These are phyloP conservation scores for Caloboletus inedulis DNA, from an alignment of 1,284 basidiomycete genomes.

Conservation along the genomic window DNA sequence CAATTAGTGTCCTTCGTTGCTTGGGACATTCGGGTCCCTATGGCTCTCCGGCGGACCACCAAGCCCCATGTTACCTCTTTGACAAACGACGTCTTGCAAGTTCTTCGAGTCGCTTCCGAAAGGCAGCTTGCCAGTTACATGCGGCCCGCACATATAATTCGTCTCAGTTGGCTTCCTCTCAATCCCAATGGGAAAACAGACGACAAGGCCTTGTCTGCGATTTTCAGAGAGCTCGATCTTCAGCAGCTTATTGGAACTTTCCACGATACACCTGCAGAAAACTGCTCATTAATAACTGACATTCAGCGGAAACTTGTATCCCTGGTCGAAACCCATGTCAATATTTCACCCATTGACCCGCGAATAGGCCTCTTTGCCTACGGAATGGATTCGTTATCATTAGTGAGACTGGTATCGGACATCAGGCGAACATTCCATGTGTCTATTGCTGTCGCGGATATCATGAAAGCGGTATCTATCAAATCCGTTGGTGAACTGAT, in stretches of 20 bases:
- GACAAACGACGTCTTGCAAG: conserved; percentile 33
- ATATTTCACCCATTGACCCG: conserved; percentile 13
- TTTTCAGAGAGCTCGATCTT: conserved; percentile 39
- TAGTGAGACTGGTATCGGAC: conserved; percentile 39
- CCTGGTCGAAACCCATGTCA: conserved; percentile 13
- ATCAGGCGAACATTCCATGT: conserved; percentile 34
- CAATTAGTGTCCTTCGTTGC: conserved; percentile 50
- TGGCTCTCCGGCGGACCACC: conserved; percentile 38
- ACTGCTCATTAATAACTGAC: not conserved
- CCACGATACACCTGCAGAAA: not conserved
- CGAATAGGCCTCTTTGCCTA: conserved; percentile 42
- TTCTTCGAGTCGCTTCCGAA: conserved; percentile 39
- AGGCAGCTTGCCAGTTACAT: conserved; percentile 48
- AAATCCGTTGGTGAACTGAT: conserved; percentile 34
- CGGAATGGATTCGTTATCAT: conserved; percentile 45
- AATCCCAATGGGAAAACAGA: conserved; percentile 51
- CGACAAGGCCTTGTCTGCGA: conserved; percentile 37
- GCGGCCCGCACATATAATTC: conserved; percentile 50
- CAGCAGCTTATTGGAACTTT: conserved; percentile 21
- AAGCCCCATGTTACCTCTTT: conserved; percentile 34
- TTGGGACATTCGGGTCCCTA: conserved; percentile 35
- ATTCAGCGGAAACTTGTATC: conserved; percentile 10
- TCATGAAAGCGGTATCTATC: conserved; percentile 41
- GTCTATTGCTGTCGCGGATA: conserved; percentile 37
- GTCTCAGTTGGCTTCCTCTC: conserved; percentile 46